Conservation (phyloP, 106 monocot genomes). For the Cymbidium sinense region DNA sequence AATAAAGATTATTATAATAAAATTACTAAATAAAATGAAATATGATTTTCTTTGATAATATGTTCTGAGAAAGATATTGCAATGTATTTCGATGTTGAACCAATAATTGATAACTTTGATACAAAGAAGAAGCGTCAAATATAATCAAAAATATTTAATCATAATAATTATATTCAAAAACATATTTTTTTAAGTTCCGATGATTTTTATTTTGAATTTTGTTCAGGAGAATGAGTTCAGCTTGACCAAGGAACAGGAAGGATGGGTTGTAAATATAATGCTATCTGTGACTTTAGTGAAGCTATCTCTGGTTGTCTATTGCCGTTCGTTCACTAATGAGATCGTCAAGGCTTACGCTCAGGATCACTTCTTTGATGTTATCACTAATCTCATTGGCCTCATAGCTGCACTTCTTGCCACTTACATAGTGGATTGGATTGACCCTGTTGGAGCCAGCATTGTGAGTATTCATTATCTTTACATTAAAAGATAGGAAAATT, state of each 20-base stretch:
- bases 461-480: no score
- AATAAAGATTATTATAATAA: no score
- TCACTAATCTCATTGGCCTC: constrained; percentile 87
- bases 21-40: no score
- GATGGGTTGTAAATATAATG: constrained; percentile 75
- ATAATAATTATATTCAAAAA: no score
- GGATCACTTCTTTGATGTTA: constrained; percentile 97
- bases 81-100: no score
- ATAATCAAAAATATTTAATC: not conserved
- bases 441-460: constrained; percentile 88
- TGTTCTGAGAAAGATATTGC: no score
- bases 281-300: constrained; percentile 70
- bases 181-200: no score
- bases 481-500: no score
- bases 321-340: constrained; percentile 87
- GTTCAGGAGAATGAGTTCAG: constrained; percentile 52
- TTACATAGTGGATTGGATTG: constrained; percentile 70
- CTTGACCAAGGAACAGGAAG: constrained; percentile 64
- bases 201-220: no score
- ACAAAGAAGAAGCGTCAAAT: no score
- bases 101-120: no score
- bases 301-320: constrained; percentile 65
- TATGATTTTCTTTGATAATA: no score
- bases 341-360: constrained; percentile 98
- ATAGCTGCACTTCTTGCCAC: constrained; percentile 84